Percentiles rank a stretch among this genome's conserved stretches.
phyloP scores from a whole-genome alignment of 805 yeast species.

The Candida silvicultrix region DNA sequence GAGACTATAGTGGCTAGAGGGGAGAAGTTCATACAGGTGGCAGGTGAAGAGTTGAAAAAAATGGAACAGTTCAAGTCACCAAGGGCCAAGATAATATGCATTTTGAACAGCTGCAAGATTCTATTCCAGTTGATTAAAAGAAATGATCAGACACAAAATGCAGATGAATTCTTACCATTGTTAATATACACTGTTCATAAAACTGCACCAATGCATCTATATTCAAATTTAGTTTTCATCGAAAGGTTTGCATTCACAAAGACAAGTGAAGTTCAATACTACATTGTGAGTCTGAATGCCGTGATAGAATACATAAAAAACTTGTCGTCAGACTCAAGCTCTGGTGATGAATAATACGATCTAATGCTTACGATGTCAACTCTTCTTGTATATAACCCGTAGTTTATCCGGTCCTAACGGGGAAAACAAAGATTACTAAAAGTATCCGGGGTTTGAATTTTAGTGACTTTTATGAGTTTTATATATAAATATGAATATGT shows the following conservation, averaged over 20 bases:
- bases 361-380: no score
- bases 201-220: conserved; percentile 57
- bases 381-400: no score
- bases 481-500: no score
- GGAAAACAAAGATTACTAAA: no score
- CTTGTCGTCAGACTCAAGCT: conserved; percentile 21
- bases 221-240: conserved; percentile 77
- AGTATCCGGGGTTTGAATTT: no score
- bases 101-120: conserved; percentile 87
- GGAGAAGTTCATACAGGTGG: conserved; percentile 53
- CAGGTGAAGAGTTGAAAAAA: conserved; percentile 68
- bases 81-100: conserved; percentile 87
- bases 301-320: conserved; percentile 76
- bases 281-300: conserved; percentile 83
- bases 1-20: conserved; percentile 40
- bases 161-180: conserved; percentile 91
- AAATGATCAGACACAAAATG: conserved; percentile 61
- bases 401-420: no score
- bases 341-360: neutral
- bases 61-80: conserved; percentile 87
- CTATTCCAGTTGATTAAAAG: conserved; percentile 82
- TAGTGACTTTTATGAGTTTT: no score
- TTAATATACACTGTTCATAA: conserved; percentile 73
- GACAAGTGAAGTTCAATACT: conserved; percentile 86
- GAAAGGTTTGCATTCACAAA: conserved; percentile 76